Conservation (phyloP, 495 filamentous ascomycete genomes). For the Jackrogersella minutella region DNA sequence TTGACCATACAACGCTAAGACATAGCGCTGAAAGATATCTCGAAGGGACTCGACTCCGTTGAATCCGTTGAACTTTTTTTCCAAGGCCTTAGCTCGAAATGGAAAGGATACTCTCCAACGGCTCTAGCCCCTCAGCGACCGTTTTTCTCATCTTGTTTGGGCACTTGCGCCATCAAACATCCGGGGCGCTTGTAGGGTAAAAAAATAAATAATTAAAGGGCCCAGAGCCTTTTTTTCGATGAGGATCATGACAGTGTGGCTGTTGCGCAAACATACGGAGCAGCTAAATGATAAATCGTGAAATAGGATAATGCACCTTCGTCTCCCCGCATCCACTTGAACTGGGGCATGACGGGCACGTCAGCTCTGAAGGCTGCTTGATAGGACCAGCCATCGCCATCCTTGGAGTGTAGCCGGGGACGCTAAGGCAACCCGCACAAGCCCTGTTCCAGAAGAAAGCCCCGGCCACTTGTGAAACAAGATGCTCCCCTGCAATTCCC, state of each 20-base stretch:
- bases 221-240: conserved; percentile 24
- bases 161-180: conserved; percentile 41
- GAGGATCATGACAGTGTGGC: conserved; percentile 30
- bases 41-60: conserved; percentile 35
- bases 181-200: conserved; percentile 11
- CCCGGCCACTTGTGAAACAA: conserved; percentile 46
- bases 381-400: conserved; percentile 32
- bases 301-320: conserved; percentile 28
- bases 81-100: conserved; percentile 25
- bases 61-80: conserved; percentile 29
- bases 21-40: conserved; percentile 28
- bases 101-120: conserved; percentile 27
- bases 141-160: conserved; percentile 30
- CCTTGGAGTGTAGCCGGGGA: conserved; percentile 32
- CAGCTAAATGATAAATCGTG: conserved; percentile 28
- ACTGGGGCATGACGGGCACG: conserved; percentile 38
- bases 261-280: conserved; percentile 25
- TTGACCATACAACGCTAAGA: conserved; percentile 27
- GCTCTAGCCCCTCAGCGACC: conserved; percentile 30
- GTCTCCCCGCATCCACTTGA: conserved; percentile 42
- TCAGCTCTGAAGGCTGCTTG: conserved; percentile 36
- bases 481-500: conserved; percentile 45
- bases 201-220: conserved; percentile 8
- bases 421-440: conserved; percentile 42
- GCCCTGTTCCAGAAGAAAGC: conserved; percentile 42